These are phyloP conservation scores for Phytopythium chamaehyphon DNA, from an alignment of 352 stramenopile genomes.

Conservation along the genomic window DNA sequence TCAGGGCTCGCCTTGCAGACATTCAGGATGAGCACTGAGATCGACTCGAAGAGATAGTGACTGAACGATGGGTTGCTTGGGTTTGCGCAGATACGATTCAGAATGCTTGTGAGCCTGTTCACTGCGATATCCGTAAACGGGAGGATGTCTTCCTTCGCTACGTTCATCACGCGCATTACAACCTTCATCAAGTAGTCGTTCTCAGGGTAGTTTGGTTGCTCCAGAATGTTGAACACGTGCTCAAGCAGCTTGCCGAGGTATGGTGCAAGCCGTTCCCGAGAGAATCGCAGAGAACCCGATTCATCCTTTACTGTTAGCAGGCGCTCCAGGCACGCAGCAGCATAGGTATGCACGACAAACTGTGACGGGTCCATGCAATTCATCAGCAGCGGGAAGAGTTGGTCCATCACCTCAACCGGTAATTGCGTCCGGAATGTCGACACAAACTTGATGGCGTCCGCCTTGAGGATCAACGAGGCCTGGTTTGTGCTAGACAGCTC, in stretches of 20 bases:
- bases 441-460: constrained; percentile 98
- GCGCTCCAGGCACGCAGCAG: constrained; percentile 94
- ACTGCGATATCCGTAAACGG: constrained; percentile 93
- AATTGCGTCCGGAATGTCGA: constrained; percentile 98
- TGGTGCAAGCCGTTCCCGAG: constrained; percentile 83
- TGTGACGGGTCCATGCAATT: constrained; percentile 80
- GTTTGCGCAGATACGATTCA: constrained; percentile 96
- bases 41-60: constrained; percentile 99
- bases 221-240: constrained; percentile 95
- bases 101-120: constrained; percentile 90
- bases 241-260: constrained; percentile 93
- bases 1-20: constrained; percentile 86
- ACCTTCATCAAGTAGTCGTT: constrained; percentile 99
- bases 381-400: constrained; percentile 92
- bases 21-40: constrained; percentile 94
- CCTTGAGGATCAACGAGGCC: constrained; percentile 92
- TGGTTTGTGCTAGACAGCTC: constrained; percentile 88
- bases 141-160: constrained; percentile 92
- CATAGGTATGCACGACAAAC: constrained; percentile 98
- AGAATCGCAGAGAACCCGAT: constrained; percentile 56
- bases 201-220: constrained; percentile 91
- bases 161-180: constrained; percentile 94
- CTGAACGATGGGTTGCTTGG: constrained; percentile 98
- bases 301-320: constrained; percentile 94
- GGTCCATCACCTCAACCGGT: constrained; percentile 87